Evolutionary conservation across 164 flowering plant genomes (phyloP), one percentile per base, ranked within the genome.

Genomic region (Protea cynaroides): DNA sequence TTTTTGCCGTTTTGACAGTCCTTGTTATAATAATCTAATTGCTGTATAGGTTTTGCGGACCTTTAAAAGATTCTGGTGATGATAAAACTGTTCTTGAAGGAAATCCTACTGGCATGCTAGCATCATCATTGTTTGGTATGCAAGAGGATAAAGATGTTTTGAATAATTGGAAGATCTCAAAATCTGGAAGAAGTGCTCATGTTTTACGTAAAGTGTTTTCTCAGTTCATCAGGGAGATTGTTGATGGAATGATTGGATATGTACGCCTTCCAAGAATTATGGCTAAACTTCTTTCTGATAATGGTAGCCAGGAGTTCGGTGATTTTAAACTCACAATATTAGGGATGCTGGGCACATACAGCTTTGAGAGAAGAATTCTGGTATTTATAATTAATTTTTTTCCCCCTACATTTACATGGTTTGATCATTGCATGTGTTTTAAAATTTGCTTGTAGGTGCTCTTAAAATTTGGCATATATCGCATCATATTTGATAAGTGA

Each of bases 221-320:
- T 67, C 82, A 74, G 59, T 89, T 94, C 80, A 83, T 94, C 68
- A 86, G 83, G 74, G 93, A 86, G 74, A 86, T 94, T 61, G 89
- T 94, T 67, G 97, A 91, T 70, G 99, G 96, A 72, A 89, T 94
- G 99, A 82, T 91, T 63, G 97, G 97, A 65, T 86, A 88, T 82
- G 88, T 91, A 70, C 91, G 78, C 57, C 96, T 89, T 67, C 97
- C 92, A 63, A 69, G 79, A 21, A 87, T 94, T 75, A 89, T 94
- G 96, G 75, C 86, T 53, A 91, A 91, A 81, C 96, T 94, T 58
- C 93, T 94, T 24, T 80, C 90, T 61, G 97, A 89, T 67, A 94
- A 91, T 72, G 89, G 90, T 25, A 65, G 66, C 78, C 99, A 91
- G 75, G 97, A 91, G 73, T 94, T 94, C 74, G 99, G 99, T 68